Conservation (phyloP, 208 protist species). For the Spongospora subterranea region DNA sequence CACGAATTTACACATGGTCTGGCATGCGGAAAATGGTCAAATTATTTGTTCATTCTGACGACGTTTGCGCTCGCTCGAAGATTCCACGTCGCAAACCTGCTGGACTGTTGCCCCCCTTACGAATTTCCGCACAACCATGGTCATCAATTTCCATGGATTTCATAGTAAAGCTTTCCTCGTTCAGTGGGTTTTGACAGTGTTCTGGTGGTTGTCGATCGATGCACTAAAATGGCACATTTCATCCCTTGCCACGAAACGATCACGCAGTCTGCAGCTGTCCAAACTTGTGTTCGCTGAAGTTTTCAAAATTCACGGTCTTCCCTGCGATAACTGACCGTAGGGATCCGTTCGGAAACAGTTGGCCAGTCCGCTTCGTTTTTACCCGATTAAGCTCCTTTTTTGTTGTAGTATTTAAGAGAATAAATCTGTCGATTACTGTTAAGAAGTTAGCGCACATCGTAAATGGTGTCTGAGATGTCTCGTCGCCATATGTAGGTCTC, state of each 20-base stretch:
- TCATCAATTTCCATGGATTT: slow-evolving; percentile 44
- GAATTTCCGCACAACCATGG: background rate
- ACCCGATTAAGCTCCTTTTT: no score
- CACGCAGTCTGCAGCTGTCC: background rate
- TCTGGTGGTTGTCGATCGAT: slow-evolving; percentile 47
- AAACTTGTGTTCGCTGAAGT: background rate
- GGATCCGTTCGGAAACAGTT: no score
- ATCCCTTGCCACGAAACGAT: slow-evolving; percentile 2
- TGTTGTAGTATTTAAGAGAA: no score
- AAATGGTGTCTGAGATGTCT: no score
- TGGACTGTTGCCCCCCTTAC: background rate
- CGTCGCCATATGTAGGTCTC: no score
- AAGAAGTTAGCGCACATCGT: no score
- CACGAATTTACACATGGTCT: background rate
- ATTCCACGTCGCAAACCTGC: background rate
- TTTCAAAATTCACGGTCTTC: background rate
- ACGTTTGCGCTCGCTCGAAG: background rate
- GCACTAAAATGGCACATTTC: slow-evolving; percentile 42
- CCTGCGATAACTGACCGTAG: no score
- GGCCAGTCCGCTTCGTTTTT: no score
- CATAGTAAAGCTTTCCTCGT: background rate
- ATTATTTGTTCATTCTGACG: background rate
- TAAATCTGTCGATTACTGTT: no score
- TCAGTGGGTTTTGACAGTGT: background rate
- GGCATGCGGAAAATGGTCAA: background rate